Conservation (phyloP, 495 filamentous ascomycete species). For the Aspergillus cristatus region DNA sequence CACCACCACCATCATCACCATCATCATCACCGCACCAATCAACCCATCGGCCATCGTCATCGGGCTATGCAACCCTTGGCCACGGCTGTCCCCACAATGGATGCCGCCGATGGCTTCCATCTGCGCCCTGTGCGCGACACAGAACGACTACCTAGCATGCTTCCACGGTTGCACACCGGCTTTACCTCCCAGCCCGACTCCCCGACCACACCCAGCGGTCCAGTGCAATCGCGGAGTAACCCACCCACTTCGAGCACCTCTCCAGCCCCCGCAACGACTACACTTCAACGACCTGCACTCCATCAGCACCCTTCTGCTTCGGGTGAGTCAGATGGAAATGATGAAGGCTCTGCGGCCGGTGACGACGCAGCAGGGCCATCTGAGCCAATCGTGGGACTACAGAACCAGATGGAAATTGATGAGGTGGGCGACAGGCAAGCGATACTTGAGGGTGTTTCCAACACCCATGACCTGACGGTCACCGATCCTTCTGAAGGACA, state of each 20-base stretch:
- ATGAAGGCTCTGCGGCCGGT: slow-evolving; percentile 58
- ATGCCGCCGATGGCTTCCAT: slow-evolving; percentile 63
- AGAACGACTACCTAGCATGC: slow-evolving; percentile 80
- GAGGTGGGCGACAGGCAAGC: slow-evolving; percentile 64
- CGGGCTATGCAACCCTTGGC: slow-evolving; percentile 57
- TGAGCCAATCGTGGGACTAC: slow-evolving; percentile 69
- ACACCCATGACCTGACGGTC: slow-evolving; percentile 63
- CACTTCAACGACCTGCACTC: slow-evolving; percentile 63
- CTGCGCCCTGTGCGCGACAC: slow-evolving; percentile 74
- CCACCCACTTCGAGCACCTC: slow-evolving; percentile 9
- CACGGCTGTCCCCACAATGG: slow-evolving; percentile 63
- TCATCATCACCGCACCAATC: slow-evolving; percentile 42
- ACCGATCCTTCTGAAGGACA: slow-evolving; percentile 73
- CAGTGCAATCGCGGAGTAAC: slow-evolving; percentile 42
- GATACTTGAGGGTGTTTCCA: slow-evolving; percentile 68
- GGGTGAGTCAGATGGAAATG: slow-evolving; percentile 74
- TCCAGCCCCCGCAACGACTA: slow-evolving; percentile 29
- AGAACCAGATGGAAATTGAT: slow-evolving; percentile 68
- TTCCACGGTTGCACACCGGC: slow-evolving; percentile 60
- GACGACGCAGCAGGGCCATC: slow-evolving; percentile 62
- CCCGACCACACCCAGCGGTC: slow-evolving; percentile 80
- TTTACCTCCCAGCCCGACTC: slow-evolving; percentile 84
- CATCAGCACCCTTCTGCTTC: slow-evolving; percentile 80
- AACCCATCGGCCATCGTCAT: slow-evolving; percentile 36
- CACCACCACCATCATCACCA: no score